phyloP scores from a whole-genome alignment of 768 basidiomycete genomes.

The Hypholoma fasciculare region DNA sequence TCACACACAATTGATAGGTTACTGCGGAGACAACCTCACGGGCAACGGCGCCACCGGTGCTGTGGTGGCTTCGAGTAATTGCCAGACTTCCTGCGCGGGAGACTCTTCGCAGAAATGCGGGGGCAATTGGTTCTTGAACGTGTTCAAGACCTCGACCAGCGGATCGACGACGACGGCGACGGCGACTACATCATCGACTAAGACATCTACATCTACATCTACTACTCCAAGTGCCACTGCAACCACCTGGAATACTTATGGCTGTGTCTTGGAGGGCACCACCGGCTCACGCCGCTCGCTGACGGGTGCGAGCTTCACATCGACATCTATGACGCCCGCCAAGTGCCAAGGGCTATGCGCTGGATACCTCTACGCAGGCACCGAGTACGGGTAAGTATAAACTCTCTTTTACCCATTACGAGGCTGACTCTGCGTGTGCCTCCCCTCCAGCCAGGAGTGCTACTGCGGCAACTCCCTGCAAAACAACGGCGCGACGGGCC shows the following conservation, averaged over 20 bases:
- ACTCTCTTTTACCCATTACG: not conserved
- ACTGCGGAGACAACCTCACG: conserved; percentile 23
- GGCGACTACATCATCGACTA: too few species aligned
- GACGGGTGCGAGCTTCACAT: conserved; percentile 23
- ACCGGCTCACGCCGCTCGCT: conserved; percentile 32
- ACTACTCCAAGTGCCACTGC: conserved; percentile 12
- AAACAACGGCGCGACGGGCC: conserved; percentile 32
- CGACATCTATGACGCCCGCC: conserved; percentile 30
- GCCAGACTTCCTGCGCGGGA: conserved; percentile 18
- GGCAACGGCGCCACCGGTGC: conserved; percentile 24
- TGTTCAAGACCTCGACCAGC: not conserved
- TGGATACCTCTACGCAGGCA: conserved; percentile 30
- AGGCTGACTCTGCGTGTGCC: not conserved
- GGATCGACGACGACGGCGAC: not conserved
- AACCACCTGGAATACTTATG: conserved; percentile 14
- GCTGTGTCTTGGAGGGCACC: conserved; percentile 29
- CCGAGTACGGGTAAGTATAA: conserved; percentile 30
- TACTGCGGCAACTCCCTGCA: conserved; percentile 22
- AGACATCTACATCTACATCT: conserved; percentile 2
- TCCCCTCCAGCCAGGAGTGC: not conserved
- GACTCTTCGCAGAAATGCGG: conserved; percentile 20
- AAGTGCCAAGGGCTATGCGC: conserved; percentile 29
- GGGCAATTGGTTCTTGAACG: conserved; percentile 1
- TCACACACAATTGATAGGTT: conserved; percentile 15
- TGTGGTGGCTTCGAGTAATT: conserved; percentile 13